Evolutionary conservation across 208 protist species (phyloP).

Genomic region (Trypanosoma cruzi): DNA sequence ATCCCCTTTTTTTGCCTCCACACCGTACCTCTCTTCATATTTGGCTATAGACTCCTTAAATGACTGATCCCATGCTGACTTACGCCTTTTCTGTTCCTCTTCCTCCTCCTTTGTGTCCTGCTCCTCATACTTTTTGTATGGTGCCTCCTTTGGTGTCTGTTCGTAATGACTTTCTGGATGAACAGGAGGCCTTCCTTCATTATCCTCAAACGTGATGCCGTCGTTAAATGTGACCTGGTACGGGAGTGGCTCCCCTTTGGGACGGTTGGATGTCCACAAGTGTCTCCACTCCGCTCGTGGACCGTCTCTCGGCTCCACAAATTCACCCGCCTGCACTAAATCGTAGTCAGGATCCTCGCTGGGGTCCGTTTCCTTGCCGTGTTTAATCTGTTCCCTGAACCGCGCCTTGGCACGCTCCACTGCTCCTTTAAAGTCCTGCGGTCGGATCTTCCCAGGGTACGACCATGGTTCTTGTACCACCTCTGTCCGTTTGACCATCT

Average conservation of each 20-base stretch:
- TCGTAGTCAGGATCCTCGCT: constrained; percentile 90
- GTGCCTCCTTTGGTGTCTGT: constrained; percentile 78
- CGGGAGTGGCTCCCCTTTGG: constrained; percentile 51
- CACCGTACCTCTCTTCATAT: constrained; percentile 58
- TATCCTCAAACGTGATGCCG: constrained; percentile 86
- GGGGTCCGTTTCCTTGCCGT: constrained; percentile 87
- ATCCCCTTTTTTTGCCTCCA: not conserved
- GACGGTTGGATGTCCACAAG: constrained; percentile 84
- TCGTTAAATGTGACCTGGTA: constrained; percentile 92
- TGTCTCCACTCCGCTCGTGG: constrained; percentile 89
- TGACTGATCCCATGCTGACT: constrained; percentile 46
- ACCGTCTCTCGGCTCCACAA: constrained; percentile 88
- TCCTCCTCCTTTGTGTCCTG: constrained; percentile 54
- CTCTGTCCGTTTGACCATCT: constrained; percentile 92
- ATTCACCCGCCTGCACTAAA: constrained; percentile 85
- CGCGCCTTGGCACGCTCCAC: constrained; percentile 88
- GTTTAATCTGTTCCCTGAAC: constrained; percentile 79
- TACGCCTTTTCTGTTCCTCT: constrained; percentile 31
- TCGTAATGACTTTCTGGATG: constrained; percentile 87
- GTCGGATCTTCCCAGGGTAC: constrained; percentile 89
- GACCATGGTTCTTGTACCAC: constrained; percentile 91
- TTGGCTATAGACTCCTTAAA: constrained; percentile 72
- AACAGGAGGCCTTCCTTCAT: constrained; percentile 77
- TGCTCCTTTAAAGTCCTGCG: constrained; percentile 80
- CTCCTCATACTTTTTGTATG: constrained; percentile 72